Evolutionary conservation across 306 rosid species (phyloP).

Genomic region (Corylus heterophylla): DNA sequence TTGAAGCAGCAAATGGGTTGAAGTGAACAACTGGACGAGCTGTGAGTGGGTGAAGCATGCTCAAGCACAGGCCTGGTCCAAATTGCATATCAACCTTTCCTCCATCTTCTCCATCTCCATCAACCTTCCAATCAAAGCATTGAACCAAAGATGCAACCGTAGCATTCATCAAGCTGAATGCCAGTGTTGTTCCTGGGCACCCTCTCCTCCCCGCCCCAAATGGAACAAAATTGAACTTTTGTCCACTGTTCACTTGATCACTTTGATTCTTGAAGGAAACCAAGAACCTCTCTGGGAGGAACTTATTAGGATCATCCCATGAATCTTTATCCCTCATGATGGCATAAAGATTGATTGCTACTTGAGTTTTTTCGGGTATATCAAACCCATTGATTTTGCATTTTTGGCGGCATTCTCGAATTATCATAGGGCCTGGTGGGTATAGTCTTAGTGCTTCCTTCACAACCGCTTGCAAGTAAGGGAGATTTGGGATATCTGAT

Average conservation of each 20-base stretch:
- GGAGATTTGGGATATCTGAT: slow-evolving; percentile 38
- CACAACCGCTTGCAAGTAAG: slow-evolving; percentile 49
- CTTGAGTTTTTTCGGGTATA: slow-evolving; percentile 38
- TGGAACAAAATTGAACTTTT: slow-evolving; percentile 39
- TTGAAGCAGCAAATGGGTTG: slow-evolving; percentile 25
- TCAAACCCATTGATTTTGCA: slow-evolving; percentile 47
- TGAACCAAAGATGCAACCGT: slow-evolving; percentile 52
- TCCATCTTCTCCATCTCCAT: slow-evolving; percentile 20
- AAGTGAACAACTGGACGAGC: slow-evolving; percentile 31
- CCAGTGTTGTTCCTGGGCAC: slow-evolving; percentile 48
- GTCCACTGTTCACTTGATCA: slow-evolving; percentile 4
- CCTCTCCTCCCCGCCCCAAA: slow-evolving; percentile 57
- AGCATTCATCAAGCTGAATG: slow-evolving; percentile 33
- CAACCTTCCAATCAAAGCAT: slow-evolving; percentile 60
- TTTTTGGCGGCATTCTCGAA: slow-evolving; percentile 31
- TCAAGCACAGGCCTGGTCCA: slow-evolving; percentile 47
- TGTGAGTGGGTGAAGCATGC: slow-evolving; percentile 45
- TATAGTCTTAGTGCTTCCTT: slow-evolving; percentile 38
- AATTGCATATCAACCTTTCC: slow-evolving; percentile 40
- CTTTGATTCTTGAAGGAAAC: slow-evolving; percentile 18
- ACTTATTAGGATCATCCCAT: slow-evolving; percentile 46
- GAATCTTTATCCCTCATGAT: slow-evolving; percentile 50
- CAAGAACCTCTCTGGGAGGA: slow-evolving; percentile 48
- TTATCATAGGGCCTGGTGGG: too few relatives aligned
- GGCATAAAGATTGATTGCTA: slow-evolving; percentile 51